A percentile compares a stretch with the other conserved stretches of the same genome.
Conservation (phyloP, 208 protist genomes). For the Zelonia costaricensis region DNA sequence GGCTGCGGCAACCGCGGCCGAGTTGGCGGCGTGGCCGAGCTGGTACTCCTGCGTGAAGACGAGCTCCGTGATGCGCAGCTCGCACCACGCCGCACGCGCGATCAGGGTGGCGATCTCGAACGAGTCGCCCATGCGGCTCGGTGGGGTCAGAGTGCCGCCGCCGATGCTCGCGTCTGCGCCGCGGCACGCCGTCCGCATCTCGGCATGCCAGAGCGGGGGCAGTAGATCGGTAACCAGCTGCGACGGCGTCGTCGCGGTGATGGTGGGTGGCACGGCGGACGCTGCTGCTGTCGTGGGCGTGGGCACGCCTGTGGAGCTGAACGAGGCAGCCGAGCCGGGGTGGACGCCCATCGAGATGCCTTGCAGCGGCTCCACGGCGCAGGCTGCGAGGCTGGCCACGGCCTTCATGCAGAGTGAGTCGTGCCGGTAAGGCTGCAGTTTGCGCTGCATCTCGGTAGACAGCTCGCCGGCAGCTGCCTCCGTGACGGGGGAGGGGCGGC, state of each 20-base stretch:
- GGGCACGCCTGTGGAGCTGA: neutral
- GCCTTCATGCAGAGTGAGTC: neutral
- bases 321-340: neutral
- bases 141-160: too few relatives aligned
- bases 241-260: too few relatives aligned
- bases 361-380: constrained; percentile 15
- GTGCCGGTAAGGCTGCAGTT: neutral
- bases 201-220: neutral
- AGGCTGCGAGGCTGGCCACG: constrained; percentile 9
- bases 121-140: neutral
- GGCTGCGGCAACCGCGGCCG: neutral
- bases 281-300: neutral
- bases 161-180: too few relatives aligned
- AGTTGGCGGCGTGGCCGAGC: neutral
- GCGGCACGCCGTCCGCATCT: neutral
- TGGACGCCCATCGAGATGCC: neutral
- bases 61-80: constrained; percentile 24
- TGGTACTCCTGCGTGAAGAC: constrained; percentile 25
- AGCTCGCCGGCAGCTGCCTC: neutral
- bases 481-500: neutral
- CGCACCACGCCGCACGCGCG: constrained; percentile 27
- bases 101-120: constrained; percentile 17
- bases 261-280: too few relatives aligned
- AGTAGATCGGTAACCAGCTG: too few relatives aligned
- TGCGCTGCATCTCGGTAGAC: constrained; percentile 1